These are phyloP conservation scores for Aspergillaceae sp. DNA, from an alignment of 2,329 filamentous ascomycete genomes.

Conservation along the genomic window DNA sequence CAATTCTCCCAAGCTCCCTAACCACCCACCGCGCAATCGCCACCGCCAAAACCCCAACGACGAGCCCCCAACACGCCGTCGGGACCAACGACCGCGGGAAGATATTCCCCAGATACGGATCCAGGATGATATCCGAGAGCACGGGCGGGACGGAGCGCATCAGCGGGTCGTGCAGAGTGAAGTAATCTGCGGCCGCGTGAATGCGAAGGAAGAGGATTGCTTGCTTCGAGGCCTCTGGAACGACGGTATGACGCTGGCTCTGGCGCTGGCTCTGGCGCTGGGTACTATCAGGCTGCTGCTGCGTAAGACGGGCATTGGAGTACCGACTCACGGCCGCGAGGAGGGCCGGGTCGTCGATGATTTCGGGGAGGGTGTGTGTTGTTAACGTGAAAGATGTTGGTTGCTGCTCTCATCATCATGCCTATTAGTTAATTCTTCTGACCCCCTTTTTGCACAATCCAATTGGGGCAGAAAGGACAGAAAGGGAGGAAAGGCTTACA, in stretches of 20 bases:
- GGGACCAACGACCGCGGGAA: constrained; percentile 70
- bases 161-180: constrained; percentile 60
- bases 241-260: no score
- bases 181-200: constrained; percentile 74
- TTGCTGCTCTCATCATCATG: constrained; percentile 50
- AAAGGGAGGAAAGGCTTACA: constrained; percentile 45
- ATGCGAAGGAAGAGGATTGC: constrained; percentile 61
- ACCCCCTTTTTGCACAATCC: neutral
- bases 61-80: constrained; percentile 58
- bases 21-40: constrained; percentile 31
- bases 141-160: constrained; percentile 71
- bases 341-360: constrained; percentile 56
- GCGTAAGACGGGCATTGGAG: constrained; percentile 39
- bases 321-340: constrained; percentile 57
- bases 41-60: constrained; percentile 50
- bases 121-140: constrained; percentile 70
- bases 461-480: no score
- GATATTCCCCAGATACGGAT: constrained; percentile 72
- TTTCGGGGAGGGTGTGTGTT: constrained; percentile 52
- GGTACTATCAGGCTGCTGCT: no score
- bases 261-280: no score
- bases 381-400: constrained; percentile 70
- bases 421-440: constrained; percentile 7
- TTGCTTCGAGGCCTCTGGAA: no score
- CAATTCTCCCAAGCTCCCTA: constrained; percentile 16